Evolutionary conservation across 129 eudicot genomes (phyloP).

Genomic region (Kitagawia praeruptora): DNA sequence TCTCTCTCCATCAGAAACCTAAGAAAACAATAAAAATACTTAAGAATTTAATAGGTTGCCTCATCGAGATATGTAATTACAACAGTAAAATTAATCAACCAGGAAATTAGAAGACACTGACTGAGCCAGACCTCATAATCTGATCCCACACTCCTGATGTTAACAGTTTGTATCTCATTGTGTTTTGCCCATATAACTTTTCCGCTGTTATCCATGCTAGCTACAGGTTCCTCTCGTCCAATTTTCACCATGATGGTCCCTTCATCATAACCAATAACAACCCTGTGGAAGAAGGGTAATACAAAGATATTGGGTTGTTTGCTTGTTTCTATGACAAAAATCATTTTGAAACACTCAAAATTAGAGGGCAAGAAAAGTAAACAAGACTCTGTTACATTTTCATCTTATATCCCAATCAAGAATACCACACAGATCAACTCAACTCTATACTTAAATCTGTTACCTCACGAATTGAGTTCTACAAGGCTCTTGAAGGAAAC

Average conservation of each 20-base stretch:
- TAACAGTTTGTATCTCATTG: slow-evolving; percentile 88
- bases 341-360: background rate
- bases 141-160: slow-evolving; percentile 79
- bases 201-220: slow-evolving; percentile 94
- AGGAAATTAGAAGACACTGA: slow-evolving; percentile 10
- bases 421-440: background rate
- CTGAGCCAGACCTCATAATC: slow-evolving; percentile 65
- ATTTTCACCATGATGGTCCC: slow-evolving; percentile 94
- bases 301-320: background rate
- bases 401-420: background rate
- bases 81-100: slow-evolving; percentile 1
- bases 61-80: background rate
- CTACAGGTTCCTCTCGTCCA: slow-evolving; percentile 92
- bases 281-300: slow-evolving; percentile 31
- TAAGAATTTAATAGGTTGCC: background rate
- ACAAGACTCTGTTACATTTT: background rate
- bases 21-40: background rate
- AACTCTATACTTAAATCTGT: background rate
- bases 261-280: slow-evolving; percentile 94
- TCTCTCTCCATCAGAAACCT: slow-evolving; percentile 98
- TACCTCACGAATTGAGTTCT: background rate
- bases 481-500: background rate
- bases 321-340: background rate
- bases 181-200: slow-evolving; percentile 97
- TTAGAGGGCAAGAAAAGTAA: background rate